Base-by-base conservation (phyloP, 306 rosid genomes). In the Dalbergia cochinchinensis region DNA sequence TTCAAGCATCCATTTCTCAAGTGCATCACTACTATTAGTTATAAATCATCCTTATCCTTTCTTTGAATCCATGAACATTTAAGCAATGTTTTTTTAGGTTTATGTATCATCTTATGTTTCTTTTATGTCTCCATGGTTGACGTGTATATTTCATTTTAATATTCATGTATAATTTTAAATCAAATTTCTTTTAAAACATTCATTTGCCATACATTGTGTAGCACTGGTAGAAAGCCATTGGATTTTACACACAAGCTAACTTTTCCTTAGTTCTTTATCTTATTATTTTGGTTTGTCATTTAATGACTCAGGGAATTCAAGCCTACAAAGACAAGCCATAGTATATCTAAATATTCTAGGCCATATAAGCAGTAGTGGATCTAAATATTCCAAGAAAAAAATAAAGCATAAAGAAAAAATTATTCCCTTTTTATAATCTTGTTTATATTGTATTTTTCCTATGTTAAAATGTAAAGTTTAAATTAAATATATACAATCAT, bases 271-370 rank as follows among this genome's bases (percentile, higher is more conserved):
- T 76, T 77, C 12, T 6, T 34, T 15, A 35, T 44, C 19, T n/a
- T 48, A 58, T n/a, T 48, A 58, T 13, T 14, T 39, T 39, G 22
- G 22, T 74, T 31, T 70, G 31, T 33, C 13, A 22, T 59, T 41
- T 35, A 57, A 26, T 62, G 66, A 31, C 8, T 73, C 71, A 95
- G 99, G 99, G 94, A 44, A 91, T 89, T 65, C 85, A 89, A 86
- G 94, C 92, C 13, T 91, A 65, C 74, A 91, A 93, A 86, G 98
- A 82, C 45, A 89, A 85, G 66, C 94, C 85, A 73, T 92, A 88
- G 86, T 20, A 1, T 20, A 20, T 20, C 22, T 0, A 20, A 20
- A 20, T 20, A 20, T 20, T 20, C 22, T 20, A 20, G 22, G 22
- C 0, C 22, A 20, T 20, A 20, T 20, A 20, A 20, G 22, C 1